phyloP scores from a whole-genome alignment of 768 basidiomycete genomes.

The Hygrophorus pudorinus region DNA sequence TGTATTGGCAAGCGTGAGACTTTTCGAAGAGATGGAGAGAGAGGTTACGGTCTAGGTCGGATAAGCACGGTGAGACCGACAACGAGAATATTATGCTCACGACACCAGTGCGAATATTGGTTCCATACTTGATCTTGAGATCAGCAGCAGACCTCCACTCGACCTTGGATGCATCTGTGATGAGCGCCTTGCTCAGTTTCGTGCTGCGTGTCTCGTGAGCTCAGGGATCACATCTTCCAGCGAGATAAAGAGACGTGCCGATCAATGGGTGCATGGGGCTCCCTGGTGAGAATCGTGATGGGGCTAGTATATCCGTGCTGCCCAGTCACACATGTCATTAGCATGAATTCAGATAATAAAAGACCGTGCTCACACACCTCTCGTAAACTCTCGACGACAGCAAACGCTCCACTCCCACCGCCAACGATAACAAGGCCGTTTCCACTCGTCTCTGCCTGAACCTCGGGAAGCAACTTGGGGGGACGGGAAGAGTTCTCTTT shows the following conservation, averaged over 20 bases:
- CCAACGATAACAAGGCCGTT: constrained; percentile 77
- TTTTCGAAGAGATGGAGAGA: constrained; percentile 52
- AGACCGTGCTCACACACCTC: constrained; percentile 39
- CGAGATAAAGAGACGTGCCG: constrained; percentile 33
- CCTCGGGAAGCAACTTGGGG: constrained; percentile 43
- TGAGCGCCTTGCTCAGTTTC: constrained; percentile 80
- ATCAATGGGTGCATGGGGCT: constrained; percentile 76
- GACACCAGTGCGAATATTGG: constrained; percentile 50
- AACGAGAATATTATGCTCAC: constrained; percentile 24
- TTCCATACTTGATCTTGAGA: constrained; percentile 65
- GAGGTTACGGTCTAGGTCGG: constrained; percentile 51
- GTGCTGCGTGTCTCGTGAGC: constrained; percentile 37
- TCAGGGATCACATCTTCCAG: not conserved
- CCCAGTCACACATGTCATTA: constrained; percentile 1
- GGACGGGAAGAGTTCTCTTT: constrained; percentile 60
- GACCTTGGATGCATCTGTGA: constrained; percentile 69
- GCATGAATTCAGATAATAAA: not conserved
- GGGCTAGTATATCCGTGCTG: constrained; percentile 72
- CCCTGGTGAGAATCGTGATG: constrained; percentile 74
- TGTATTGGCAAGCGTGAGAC: constrained; percentile 48
- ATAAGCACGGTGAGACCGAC: not conserved
- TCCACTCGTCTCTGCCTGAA: constrained; percentile 29
- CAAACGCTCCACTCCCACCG: constrained; percentile 73
- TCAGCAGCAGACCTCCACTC: constrained; percentile 64
- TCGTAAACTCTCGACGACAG: constrained; percentile 70